Evolutionary conservation across 2,329 filamentous ascomycete species (phyloP).

Genomic region (Talaromyces sp.): DNA sequence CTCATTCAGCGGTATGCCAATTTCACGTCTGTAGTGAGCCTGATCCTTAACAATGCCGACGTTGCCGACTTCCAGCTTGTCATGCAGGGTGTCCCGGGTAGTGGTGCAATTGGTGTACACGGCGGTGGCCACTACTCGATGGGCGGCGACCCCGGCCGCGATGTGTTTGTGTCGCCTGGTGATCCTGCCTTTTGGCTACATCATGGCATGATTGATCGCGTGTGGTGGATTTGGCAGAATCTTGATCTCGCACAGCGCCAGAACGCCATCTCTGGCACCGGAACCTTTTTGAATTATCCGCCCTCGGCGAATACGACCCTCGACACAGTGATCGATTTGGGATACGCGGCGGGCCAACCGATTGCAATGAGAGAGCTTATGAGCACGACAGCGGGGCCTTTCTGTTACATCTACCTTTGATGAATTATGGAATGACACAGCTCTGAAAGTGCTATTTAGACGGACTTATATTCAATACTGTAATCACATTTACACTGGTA

Average conservation of each 20-base stretch:
- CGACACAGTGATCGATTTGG: conserved; percentile 26
- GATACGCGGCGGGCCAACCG: conserved; percentile 18
- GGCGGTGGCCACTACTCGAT: conserved; percentile 47
- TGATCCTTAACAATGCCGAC: conserved; percentile 24
- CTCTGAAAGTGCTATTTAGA: no score
- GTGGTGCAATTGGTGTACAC: conserved; percentile 42
- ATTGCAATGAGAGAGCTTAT: conserved; percentile 22
- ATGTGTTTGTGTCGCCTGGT: conserved; percentile 44
- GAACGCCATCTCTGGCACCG: conserved; percentile 14
- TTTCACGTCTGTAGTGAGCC: conserved; percentile 20
- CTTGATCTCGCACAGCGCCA: conserved; percentile 15
- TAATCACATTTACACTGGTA: not conserved
- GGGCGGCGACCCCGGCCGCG: conserved; percentile 44
- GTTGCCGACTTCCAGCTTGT: conserved; percentile 25
- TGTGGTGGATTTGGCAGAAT: conserved; percentile 51
- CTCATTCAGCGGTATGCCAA: conserved; percentile 22
- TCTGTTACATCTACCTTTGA: not conserved
- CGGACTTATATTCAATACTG: not conserved
- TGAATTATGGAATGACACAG: no score
- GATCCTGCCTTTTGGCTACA: conserved; percentile 49
- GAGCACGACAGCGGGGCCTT: not conserved
- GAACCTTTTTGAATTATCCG: conserved; percentile 16
- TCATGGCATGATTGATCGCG: conserved; percentile 46
- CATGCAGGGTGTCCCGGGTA: conserved; percentile 27
- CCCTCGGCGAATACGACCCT: conserved; percentile 26